Percentiles rank a stretch among this genome's conserved stretches.
Evolutionary conservation across 345 rosid genomes (phyloP).

Genomic region (Eucalyptus cloeziana): DNA sequence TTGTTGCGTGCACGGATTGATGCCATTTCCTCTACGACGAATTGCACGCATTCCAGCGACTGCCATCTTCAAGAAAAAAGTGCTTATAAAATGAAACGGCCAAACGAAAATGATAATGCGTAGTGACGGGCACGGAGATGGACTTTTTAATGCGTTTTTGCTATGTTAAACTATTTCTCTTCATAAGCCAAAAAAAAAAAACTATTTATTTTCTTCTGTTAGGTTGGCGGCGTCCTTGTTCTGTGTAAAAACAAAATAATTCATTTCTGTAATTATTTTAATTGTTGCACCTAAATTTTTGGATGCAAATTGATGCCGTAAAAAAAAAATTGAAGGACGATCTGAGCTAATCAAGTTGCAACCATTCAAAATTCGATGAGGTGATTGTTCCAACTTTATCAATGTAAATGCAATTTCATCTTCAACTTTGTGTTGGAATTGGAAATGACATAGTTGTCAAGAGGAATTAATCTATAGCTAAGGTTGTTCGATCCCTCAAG

Average conservation of each 20-base stretch:
- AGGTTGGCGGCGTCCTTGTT: not conserved
- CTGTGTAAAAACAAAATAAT: not conserved
- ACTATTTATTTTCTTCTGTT: not conserved
- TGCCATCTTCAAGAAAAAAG: not conserved
- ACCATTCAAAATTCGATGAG: not conserved
- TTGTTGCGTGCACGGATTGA: not conserved
- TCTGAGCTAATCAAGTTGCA: not conserved
- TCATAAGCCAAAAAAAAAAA: not conserved
- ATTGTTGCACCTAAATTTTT: not conserved
- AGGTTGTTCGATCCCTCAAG: not conserved
- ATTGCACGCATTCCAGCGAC: fast-evolving
- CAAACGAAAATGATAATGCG: not conserved
- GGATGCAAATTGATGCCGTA: fast-evolving
- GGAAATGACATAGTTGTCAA: not conserved
- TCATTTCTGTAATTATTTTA: no score
- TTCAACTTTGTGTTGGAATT: not conserved
- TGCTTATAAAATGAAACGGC: not conserved
- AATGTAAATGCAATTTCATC: not conserved
- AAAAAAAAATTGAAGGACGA: not conserved
- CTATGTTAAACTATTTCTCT: not conserved
- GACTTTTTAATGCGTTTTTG: not conserved
- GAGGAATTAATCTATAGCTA: not conserved
- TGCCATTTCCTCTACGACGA: not conserved
- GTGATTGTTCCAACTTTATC: not conserved
- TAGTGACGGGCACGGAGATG: not conserved